Evolutionary conservation across 352 stramenopile genomes (phyloP).

Genomic region (Phytophthora pisi): DNA sequence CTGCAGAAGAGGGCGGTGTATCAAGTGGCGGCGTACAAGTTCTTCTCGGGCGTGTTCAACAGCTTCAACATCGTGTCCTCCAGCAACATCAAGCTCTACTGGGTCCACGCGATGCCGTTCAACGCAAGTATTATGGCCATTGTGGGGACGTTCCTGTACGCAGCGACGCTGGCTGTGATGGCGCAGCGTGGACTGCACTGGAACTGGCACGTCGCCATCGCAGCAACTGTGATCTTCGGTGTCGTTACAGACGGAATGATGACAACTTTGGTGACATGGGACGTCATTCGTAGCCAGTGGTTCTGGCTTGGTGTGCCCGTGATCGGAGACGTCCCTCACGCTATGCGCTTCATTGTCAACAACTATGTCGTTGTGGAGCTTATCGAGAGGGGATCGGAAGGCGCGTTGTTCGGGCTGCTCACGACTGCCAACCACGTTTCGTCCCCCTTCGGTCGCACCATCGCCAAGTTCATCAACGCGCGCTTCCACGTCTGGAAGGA

Average conservation of each 20-base stretch:
- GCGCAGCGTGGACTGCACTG: slow-evolving; percentile 47
- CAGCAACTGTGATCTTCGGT: slow-evolving; percentile 37
- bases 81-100: slow-evolving; percentile 55
- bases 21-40: slow-evolving; percentile 63
- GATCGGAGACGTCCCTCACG: slow-evolving; percentile 48
- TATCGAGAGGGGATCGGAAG: slow-evolving; percentile 53
- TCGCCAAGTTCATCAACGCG: slow-evolving; percentile 58
- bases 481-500: slow-evolving; percentile 57
- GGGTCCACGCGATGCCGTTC: slow-evolving; percentile 58
- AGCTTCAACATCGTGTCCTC: slow-evolving; percentile 59
- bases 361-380: slow-evolving; percentile 63
- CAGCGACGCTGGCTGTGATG: slow-evolving; percentile 45
- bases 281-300: slow-evolving; percentile 57
- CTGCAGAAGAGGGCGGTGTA: slow-evolving; percentile 61
- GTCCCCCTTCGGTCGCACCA: slow-evolving; percentile 46
- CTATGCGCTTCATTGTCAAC: slow-evolving; percentile 54
- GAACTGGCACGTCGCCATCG: slow-evolving; percentile 61
- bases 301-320: slow-evolving; percentile 59
- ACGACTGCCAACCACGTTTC: slow-evolving; percentile 55
- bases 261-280: slow-evolving; percentile 56
- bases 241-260: slow-evolving; percentile 48
- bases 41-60: slow-evolving; percentile 64
- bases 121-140: slow-evolving; percentile 60
- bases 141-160: slow-evolving; percentile 49
- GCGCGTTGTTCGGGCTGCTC: slow-evolving; percentile 52